Percentiles rank a stretch among this genome's conserved stretches.
Conservation (phyloP, 2,329 filamentous ascomycete genomes). For the Botrytis fabae region DNA sequence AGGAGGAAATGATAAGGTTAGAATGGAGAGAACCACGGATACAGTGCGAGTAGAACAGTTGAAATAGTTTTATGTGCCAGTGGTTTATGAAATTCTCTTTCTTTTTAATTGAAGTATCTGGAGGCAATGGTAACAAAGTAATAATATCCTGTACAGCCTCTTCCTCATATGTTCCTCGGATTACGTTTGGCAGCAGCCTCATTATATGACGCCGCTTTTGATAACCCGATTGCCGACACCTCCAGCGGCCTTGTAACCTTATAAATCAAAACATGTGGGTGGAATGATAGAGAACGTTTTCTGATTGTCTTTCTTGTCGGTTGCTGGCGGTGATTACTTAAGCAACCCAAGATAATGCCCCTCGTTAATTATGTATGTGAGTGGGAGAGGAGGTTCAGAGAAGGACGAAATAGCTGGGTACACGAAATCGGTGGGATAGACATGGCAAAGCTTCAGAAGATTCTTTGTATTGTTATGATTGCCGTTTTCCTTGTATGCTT, state of each 20-base stretch:
- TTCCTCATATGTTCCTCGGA: conserved; percentile 10
- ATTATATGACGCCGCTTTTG: conserved; percentile 14
- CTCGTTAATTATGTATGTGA: not conserved
- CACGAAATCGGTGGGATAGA: too few species aligned
- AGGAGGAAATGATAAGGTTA: not conserved
- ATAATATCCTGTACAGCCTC: conserved; percentile 12
- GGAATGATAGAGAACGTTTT: not conserved
- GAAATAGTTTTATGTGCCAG: not conserved
- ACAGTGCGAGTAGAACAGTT: not conserved
- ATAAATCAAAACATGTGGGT: not conserved
- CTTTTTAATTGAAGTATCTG: not conserved
- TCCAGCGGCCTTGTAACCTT: not conserved
- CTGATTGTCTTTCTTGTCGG: not conserved
- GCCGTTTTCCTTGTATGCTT: not conserved
- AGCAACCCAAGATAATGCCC: not conserved
- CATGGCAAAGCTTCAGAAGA: too few species aligned
- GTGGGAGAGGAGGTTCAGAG: not conserved
- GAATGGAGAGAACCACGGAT: not conserved
- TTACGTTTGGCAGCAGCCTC: conserved; percentile 18
- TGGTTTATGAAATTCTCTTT: not conserved
- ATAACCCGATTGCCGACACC: not conserved
- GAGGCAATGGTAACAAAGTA: not conserved
- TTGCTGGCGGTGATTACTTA: not conserved
- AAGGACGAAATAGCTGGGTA: not conserved
- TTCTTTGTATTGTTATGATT: not conserved